Evolutionary conservation across 768 basidiomycete species (phyloP).

Genomic region (Collybia sp.): DNA sequence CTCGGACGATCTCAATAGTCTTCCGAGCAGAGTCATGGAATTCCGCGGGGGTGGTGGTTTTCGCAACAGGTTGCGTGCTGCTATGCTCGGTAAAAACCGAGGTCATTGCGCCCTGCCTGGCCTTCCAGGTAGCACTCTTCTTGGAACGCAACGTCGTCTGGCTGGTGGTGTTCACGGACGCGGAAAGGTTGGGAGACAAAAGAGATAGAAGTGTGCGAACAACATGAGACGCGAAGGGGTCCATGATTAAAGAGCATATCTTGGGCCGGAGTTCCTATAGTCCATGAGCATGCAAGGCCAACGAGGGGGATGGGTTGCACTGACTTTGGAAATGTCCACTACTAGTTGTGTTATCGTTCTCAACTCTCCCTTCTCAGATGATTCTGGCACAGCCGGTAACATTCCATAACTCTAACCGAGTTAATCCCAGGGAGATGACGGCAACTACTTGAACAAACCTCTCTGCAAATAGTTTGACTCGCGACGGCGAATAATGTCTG

Average conservation of each 20-base stretch:
- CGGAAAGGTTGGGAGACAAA: constrained; percentile 57
- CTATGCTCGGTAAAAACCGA: constrained; percentile 60
- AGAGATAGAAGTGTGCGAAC: constrained; percentile 75
- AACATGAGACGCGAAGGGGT: constrained; percentile 91
- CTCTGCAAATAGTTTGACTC: constrained; percentile 58
- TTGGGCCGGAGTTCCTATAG: constrained; percentile 65
- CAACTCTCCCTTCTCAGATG: constrained; percentile 59
- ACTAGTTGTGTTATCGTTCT: constrained; percentile 60
- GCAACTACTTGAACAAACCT: constrained; percentile 36
- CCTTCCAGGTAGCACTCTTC: constrained; percentile 79
- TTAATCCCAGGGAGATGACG: not conserved
- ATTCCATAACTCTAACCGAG: constrained; percentile 46
- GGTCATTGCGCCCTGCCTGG: constrained; percentile 74
- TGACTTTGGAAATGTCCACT: constrained; percentile 60
- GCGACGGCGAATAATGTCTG: constrained; percentile 81
- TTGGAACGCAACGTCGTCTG: constrained; percentile 67
- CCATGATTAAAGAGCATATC: constrained; percentile 64
- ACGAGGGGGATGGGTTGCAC: constrained; percentile 7
- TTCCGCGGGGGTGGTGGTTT: constrained; percentile 32
- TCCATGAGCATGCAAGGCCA: too few species aligned
- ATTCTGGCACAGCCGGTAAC: constrained; percentile 40
- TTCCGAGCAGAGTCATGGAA: constrained; percentile 42
- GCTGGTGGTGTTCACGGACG: constrained; percentile 22
- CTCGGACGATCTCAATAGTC: constrained; percentile 48
- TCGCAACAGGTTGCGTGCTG: constrained; percentile 24